Percentiles rank a stretch among this genome's conserved stretches.
These are phyloP conservation scores for Nasturtium officinale DNA, from an alignment of 345 rosid genomes.

Conservation along the genomic window DNA sequence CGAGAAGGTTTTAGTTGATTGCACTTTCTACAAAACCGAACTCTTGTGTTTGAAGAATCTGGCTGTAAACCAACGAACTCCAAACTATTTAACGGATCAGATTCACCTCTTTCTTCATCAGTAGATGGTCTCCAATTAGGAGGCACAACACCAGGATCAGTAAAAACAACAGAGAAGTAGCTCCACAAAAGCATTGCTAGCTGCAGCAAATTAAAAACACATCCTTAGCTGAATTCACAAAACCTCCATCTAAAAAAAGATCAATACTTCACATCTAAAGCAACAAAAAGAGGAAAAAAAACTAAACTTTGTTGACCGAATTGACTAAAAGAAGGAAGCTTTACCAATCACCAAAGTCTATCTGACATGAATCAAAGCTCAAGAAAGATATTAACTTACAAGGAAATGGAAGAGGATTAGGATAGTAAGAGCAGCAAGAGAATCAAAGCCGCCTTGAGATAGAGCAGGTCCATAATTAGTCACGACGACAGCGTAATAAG, in stretches of 20 bases:
- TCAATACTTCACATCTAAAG: slow-evolving; percentile 12
- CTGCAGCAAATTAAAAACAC: slow-evolving; percentile 49
- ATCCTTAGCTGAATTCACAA: slow-evolving; percentile 13
- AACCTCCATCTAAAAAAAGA: not conserved
- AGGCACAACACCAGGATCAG: slow-evolving; percentile 94
- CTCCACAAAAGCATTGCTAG: slow-evolving; percentile 91
- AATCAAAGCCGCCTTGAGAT: slow-evolving; percentile 56
- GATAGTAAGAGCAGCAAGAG: slow-evolving; percentile 52
- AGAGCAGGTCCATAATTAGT: slow-evolving; percentile 66
- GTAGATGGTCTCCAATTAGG: slow-evolving; percentile 84
- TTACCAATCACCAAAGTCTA: slow-evolving; percentile 53
- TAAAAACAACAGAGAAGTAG: slow-evolving; percentile 92
- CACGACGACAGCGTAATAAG: slow-evolving; percentile 77
- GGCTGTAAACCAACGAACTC: slow-evolving; percentile 59
- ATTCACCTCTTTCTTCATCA: slow-evolving; percentile 95
- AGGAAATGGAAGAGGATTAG: slow-evolving; percentile 77
- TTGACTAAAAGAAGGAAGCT: slow-evolving; percentile 23
- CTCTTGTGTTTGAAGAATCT: slow-evolving; percentile 60
- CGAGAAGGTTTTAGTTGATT: slow-evolving; percentile 93
- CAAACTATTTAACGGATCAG: slow-evolving; percentile 65
- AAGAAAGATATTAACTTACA: slow-evolving; percentile 48
- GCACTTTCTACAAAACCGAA: slow-evolving; percentile 88
- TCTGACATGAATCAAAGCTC: slow-evolving; percentile 19
- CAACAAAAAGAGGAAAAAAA: not conserved
- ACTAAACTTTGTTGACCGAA: slow-evolving; percentile 7